These are phyloP conservation scores for Pyricularia pennisetigena DNA, from an alignment of 2,329 filamentous ascomycete species.

Conservation along the genomic window DNA sequence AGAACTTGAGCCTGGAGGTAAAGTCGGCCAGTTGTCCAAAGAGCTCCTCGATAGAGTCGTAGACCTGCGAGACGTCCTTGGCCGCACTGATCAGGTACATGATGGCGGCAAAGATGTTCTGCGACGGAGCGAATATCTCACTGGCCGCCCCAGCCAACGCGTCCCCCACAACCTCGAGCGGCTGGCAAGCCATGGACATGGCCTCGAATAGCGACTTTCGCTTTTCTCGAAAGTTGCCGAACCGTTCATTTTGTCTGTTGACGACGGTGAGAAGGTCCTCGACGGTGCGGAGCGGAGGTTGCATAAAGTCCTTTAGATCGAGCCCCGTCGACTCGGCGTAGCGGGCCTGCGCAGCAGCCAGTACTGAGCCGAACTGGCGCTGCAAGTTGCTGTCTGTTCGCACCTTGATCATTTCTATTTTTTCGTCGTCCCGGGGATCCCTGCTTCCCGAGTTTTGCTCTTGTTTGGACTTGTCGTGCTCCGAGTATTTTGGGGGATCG, in stretches of 20 bases:
- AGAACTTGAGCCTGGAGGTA: constrained; percentile 3
- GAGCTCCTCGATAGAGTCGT: constrained; percentile 4
- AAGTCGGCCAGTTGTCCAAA: constrained; percentile 2
- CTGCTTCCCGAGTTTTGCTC: background rate
- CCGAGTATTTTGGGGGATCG: background rate
- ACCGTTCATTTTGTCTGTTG: background rate
- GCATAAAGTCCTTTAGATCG: background rate
- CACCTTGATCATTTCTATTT: background rate
- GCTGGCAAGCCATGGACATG: constrained; percentile 1
- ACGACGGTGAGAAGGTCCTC: background rate
- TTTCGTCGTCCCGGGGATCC: background rate
- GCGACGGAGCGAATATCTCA: background rate
- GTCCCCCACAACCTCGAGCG: constrained; percentile 3
- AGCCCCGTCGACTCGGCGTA: background rate
- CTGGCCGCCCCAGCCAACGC: constrained; percentile 1
- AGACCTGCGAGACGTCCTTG: constrained; percentile 1
- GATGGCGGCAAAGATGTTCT: constrained; percentile 4
- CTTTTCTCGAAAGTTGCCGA: constrained; percentile 2
- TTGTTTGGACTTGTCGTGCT: background rate
- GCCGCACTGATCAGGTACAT: constrained; percentile 4
- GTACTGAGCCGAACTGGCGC: background rate
- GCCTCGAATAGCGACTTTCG: constrained; percentile 1
- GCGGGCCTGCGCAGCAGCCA: constrained; percentile 4
- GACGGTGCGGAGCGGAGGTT: constrained; percentile 1
- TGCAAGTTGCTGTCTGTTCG: constrained; percentile 1